Evolutionary conservation across 345 rosid genomes (phyloP).

Genomic region (Moricandia arvensis): DNA sequence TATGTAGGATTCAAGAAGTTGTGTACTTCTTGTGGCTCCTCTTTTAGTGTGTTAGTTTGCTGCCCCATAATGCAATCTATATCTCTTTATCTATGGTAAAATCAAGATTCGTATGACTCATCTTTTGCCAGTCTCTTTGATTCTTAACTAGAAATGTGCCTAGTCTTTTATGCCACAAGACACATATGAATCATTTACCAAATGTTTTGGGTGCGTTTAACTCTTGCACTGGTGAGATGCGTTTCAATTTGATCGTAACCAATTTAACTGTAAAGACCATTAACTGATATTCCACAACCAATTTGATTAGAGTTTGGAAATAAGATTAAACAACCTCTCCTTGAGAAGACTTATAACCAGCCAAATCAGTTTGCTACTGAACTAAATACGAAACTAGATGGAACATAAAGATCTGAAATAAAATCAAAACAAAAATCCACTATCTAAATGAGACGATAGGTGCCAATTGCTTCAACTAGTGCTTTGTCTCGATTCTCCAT

Average conservation of each 20-base stretch:
- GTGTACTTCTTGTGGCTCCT: no score
- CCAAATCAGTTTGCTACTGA: no score
- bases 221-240: not conserved
- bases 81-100: not conserved
- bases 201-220: not conserved
- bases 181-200: not conserved
- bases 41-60: not conserved
- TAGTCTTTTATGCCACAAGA: not conserved
- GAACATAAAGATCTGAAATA: not conserved
- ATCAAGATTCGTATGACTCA: not conserved
- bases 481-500: not conserved
- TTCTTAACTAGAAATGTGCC: not conserved
- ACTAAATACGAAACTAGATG: not conserved
- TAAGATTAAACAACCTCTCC: no score
- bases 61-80: constrained; percentile 2
- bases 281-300: no score
- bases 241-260: not conserved
- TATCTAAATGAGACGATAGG: not conserved
- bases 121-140: not conserved
- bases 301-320: no score
- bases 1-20: not conserved
- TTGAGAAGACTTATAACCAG: no score
- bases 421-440: not conserved
- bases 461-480: not conserved
- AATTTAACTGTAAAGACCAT: not conserved